Evolutionary conservation across 2,329 filamentous ascomycete genomes (phyloP), one percentile per base, ranked within the genome.

Genomic region (Fonsecaea multimorphosa): DNA sequence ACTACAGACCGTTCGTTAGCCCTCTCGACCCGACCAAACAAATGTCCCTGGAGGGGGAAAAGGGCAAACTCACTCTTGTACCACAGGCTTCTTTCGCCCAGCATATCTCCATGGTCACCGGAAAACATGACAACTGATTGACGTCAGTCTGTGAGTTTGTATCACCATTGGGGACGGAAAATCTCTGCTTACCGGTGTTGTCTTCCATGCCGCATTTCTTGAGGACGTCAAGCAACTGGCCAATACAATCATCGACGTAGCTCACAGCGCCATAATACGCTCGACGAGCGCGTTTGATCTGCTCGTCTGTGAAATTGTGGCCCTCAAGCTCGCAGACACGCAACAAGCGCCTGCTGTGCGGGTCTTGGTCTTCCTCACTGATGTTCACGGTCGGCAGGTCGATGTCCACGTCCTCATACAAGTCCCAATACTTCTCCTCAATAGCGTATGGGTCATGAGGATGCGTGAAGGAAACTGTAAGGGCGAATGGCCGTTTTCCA

Each of bases 381-480:
- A 84, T 84, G 53, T 73, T 69, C 14, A 93, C 88, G 73, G 91
- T 88, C 31, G 93, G 93, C 65, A 97, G 81, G 6, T 89, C 87
- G 74, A 97, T 96, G 61, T 97, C 92, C 14, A 96, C 91, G 69
- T 85, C 90, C 75, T 97, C 91, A 78, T 97, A 97, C 72, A 91
- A 78, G 75, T 97, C 91, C 93, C 93, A 97, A 80, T 92, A 97
- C 78, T 96, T 91, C 75, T 92, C 87, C 71, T 93, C 92, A 77
- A 97, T 97, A 64, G 92, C 94, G 79, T 97, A 97, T 0, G 93
- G 93, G 74, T 97, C 93, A 76, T 97, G 93, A 16, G 93, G 93
- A 77, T 97, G 93, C 6, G 93, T 97, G 73, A 97, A 88, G 27
- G 93, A 97, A 8, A 97, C 90, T 72, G 93, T 97, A 81, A 97